Evolutionary conservation across 2,329 filamentous ascomycete species (phyloP), one percentile per base, ranked within the genome.

Genomic region (Neofusicoccum laricinum): DNA sequence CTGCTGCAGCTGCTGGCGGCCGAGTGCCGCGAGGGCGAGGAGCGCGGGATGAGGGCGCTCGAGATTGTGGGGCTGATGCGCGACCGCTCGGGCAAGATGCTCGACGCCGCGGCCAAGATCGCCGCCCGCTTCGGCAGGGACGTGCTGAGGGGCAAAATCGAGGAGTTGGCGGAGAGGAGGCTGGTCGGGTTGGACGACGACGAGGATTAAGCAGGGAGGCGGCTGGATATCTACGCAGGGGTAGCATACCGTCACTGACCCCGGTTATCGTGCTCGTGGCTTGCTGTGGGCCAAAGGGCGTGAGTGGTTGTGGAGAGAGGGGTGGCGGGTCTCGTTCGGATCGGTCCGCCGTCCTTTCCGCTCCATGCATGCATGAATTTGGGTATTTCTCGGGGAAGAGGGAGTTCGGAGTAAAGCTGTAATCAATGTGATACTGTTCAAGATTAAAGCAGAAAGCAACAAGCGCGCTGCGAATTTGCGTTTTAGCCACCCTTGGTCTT

Each of bases 11-110:
- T 98, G 75, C 82, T 99, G 72, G 93, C 92, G 2, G 82, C 90
- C 6, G 95, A 98, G 80, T 99, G 95, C 75, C 88, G 93, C 66
- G 92, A 95, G 69, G 92, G 93, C 49, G 95, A 99, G 76, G 93
- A 98, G 67, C 85, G 90, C 34, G 94, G 93, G 5, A 97, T 97
- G 92, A 92, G 94, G 69, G 94, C 94, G 0, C 81, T 99, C 40
- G 96, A 99, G 79, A 85, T 98, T 71, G 95, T 96, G 34, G 84
- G 86, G 67, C 81, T 99, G 71, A 91, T 99, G 88, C 86, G 85
- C 49, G 93, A 98, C 79, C 84, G 87, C 50, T 90, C 87, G 66
- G 94, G 94, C 17, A 89, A 90, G 75, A 97, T 97, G 91, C 78
- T 97, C 65, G 93, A 97, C 75, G 91, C 94, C 4, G 95, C 95